Percentiles rank a stretch among this genome's conserved stretches.
phyloP scores from a whole-genome alignment of 1,139 yeast species.

The Spencermartinsiella ligniputridi region DNA sequence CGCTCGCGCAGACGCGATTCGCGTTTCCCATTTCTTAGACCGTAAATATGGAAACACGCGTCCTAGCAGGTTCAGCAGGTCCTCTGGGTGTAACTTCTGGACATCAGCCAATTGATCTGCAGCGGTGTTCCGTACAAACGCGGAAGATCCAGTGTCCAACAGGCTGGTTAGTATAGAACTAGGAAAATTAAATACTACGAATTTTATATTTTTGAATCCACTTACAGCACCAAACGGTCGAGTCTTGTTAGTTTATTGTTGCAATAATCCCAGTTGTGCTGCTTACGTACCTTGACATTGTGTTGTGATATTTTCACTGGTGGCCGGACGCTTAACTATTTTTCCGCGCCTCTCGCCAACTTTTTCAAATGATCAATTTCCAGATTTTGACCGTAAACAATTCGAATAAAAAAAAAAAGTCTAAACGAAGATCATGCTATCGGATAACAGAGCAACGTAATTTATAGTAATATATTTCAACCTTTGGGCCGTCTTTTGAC shows the following conservation, averaged over 20 bases:
- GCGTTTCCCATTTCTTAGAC: slow-evolving; percentile 89
- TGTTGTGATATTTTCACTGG: no score
- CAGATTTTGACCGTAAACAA: no score
- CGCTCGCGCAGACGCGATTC: slow-evolving; percentile 92
- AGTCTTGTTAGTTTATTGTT: slow-evolving; percentile 24
- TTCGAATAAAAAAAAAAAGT: no score
- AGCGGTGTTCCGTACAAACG: slow-evolving; percentile 90
- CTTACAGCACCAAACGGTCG: slow-evolving; percentile 38
- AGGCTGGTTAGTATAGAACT: slow-evolving; percentile 33
- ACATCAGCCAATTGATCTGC: slow-evolving; percentile 95
- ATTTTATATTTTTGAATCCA: background rate
- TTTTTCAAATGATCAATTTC: no score
- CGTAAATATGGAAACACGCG: slow-evolving; percentile 86
- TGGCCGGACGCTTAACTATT: no score
- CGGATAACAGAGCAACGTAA: no score
- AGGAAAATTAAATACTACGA: slow-evolving; percentile 1
- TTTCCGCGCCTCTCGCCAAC: no score
- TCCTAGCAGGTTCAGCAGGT: slow-evolving; percentile 73
- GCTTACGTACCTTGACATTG: background rate
- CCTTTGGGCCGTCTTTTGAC: no score
- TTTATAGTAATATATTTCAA: no score
- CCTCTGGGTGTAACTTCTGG: slow-evolving; percentile 94
- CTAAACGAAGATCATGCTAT: no score
- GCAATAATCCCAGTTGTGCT: no score
- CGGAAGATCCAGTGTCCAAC: slow-evolving; percentile 92